These are phyloP conservation scores for Ceratocystis cacaofunesta DNA, from an alignment of 2,329 filamentous ascomycete genomes.

Conservation along the genomic window DNA sequence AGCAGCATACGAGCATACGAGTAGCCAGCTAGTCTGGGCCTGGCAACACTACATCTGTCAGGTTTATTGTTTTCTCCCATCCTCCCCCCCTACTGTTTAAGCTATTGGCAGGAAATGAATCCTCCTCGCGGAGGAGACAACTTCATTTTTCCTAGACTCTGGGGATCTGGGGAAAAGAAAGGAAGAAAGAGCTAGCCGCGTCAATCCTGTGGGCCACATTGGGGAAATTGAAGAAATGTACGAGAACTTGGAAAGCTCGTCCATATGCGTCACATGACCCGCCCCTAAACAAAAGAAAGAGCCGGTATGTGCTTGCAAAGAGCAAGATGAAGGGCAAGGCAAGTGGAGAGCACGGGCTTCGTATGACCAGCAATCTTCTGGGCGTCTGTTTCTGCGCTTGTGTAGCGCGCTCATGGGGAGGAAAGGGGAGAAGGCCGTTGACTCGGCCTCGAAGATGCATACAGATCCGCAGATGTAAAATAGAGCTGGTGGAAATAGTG, in stretches of 20 bases:
- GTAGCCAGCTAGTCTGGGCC: background rate
- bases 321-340: background rate
- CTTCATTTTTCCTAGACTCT: background rate
- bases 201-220: background rate
- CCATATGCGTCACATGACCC: background rate
- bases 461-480: background rate
- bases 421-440: no score
- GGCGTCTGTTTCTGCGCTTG: slow-evolving; percentile 1
- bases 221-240: background rate
- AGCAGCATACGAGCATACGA: background rate
- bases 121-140: background rate
- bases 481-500: background rate
- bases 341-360: background rate
- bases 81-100: background rate
- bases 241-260: background rate
- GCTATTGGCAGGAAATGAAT: background rate
- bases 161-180: background rate
- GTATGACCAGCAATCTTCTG: background rate
- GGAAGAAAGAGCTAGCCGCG: background rate
- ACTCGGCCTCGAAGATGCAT: background rate
- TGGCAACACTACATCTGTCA: background rate
- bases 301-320: background rate
- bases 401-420: background rate
- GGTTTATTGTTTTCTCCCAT: background rate
- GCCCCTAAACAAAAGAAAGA: background rate